These are phyloP conservation scores for Paecilomyces niveus DNA, from an alignment of 2,329 filamentous ascomycete species.

Conservation along the genomic window DNA sequence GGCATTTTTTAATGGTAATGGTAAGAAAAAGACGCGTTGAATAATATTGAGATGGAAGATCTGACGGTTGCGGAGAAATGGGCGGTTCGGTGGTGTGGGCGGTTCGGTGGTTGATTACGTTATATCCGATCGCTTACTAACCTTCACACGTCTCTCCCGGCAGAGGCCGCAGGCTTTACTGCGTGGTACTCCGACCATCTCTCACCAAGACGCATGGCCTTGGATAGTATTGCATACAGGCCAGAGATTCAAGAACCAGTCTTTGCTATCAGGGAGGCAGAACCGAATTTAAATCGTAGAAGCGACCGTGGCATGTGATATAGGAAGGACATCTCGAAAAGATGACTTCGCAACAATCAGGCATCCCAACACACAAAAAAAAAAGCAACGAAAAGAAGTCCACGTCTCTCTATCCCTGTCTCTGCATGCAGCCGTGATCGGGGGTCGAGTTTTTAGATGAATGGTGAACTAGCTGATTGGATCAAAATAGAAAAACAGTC, in stretches of 20 bases:
- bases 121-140: slow-evolving; percentile 11
- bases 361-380: background rate
- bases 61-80: no score
- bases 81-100: no score
- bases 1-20: no score
- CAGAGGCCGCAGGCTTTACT: slow-evolving; percentile 36
- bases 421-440: background rate
- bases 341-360: background rate
- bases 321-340: background rate
- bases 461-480: background rate
- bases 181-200: slow-evolving; percentile 36
- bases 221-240: background rate
- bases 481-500: background rate
- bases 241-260: background rate
- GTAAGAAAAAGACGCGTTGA: no score
- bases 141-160: slow-evolving; percentile 33
- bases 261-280: background rate
- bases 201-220: background rate
- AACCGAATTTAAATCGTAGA: background rate
- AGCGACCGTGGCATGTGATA: no score
- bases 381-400: background rate
- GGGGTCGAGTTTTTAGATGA: background rate
- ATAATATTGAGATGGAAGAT: no score
- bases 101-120: no score
- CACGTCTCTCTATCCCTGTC: background rate